Conservation (phyloP, 2,329 filamentous ascomycete genomes). For the Neopestalotiopsis rosae region DNA sequence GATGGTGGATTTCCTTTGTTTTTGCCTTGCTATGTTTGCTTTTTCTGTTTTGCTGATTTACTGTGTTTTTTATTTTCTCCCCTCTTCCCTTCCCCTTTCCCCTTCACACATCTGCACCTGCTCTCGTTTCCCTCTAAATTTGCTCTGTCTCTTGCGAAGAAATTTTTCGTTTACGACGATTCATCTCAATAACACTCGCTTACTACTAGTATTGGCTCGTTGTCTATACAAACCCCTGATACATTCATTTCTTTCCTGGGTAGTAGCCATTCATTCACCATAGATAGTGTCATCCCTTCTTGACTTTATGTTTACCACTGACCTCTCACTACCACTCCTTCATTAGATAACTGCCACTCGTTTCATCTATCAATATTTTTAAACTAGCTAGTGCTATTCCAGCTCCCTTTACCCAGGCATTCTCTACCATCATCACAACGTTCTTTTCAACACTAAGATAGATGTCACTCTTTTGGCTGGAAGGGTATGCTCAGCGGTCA, state of each 20-base stretch:
- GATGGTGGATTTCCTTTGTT: constrained; percentile 9
- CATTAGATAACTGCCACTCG: not conserved
- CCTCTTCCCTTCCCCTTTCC: not conserved
- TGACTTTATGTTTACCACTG: not conserved
- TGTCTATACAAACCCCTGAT: not conserved
- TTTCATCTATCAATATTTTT: not conserved
- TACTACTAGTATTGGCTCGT: not conserved
- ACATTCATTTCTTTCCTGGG: not conserved
- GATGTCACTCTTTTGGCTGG: not conserved
- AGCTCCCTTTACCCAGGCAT: not conserved
- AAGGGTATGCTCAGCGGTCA: constrained; percentile 8
- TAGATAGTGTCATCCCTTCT: not conserved
- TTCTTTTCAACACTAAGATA: not conserved
- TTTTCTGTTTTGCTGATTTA: not conserved
- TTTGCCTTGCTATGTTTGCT: not conserved
- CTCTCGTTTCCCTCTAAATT: not conserved
- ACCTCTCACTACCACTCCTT: not conserved
- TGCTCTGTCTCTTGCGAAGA: not conserved
- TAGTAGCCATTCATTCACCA: not conserved
- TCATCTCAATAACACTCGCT: not conserved
- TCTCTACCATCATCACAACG: not conserved
- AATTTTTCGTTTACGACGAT: not conserved
- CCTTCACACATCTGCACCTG: not conserved
- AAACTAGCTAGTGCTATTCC: not conserved
- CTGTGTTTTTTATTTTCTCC: not conserved